Evolutionary conservation across 768 basidiomycete genomes (phyloP).

Genomic region (Paxillus rubicundulus): DNA sequence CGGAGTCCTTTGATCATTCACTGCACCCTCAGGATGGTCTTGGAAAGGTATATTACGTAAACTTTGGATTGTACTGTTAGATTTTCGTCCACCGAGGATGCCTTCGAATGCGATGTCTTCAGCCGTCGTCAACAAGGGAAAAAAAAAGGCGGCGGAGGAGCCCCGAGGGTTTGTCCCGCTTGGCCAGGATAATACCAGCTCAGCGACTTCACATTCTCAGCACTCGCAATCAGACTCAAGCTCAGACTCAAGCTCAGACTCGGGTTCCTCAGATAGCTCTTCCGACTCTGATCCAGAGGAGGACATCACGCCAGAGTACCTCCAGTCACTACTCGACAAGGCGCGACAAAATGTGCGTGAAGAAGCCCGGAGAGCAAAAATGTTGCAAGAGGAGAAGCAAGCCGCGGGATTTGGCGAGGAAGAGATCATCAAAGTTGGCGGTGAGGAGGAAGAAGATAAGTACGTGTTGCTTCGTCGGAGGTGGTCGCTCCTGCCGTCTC

Average conservation of each 20-base stretch:
- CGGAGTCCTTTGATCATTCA: neutral
- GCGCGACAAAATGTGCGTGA: constrained; percentile 52
- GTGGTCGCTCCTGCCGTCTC: neutral
- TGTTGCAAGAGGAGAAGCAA: constrained; percentile 23
- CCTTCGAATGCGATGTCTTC: constrained; percentile 4
- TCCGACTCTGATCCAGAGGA: constrained; percentile 38
- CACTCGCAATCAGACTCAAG: constrained; percentile 9
- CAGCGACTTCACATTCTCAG: constrained; percentile 1
- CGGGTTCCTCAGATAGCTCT: constrained; percentile 30
- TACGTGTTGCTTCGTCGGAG: constrained; percentile 29
- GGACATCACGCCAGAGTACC: constrained; percentile 55
- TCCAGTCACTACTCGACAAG: constrained; percentile 60
- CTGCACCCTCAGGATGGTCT: neutral
- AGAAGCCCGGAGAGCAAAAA: constrained; percentile 22
- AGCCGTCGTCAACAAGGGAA: constrained; percentile 6
- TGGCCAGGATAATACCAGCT: constrained; percentile 1
- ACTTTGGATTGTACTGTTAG: neutral
- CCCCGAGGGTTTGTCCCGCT: neutral
- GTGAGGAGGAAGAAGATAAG: constrained; percentile 31
- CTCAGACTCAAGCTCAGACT: constrained; percentile 38
- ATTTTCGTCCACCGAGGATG: neutral
- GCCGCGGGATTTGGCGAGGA: constrained; percentile 44
- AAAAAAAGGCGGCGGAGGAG: neutral
- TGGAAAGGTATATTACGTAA: constrained; percentile 20
- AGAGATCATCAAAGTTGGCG: constrained; percentile 49